Evolutionary conservation across 148 eudicot species (phyloP).

Genomic region (Fagopyrum esculentum): DNA sequence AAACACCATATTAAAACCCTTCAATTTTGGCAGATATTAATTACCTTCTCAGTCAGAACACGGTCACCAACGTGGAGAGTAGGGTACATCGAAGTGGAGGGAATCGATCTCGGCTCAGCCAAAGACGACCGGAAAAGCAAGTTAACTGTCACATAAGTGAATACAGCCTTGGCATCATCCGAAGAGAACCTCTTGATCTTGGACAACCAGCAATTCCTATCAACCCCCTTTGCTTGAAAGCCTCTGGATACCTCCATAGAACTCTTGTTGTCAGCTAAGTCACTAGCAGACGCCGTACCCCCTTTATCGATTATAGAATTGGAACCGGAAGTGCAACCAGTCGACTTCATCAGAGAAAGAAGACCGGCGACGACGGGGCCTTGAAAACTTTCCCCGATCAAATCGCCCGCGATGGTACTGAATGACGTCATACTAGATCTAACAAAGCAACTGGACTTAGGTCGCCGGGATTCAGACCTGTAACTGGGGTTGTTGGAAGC

Average conservation of each 20-base stretch:
- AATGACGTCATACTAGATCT: conserved; percentile 20
- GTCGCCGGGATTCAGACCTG: conserved; percentile 21
- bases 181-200: conserved; percentile 44
- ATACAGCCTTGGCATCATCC: conserved; percentile 74
- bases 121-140: conserved; percentile 54
- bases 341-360: conserved; percentile 39
- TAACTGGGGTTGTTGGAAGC: background rate
- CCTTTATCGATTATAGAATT: conserved; percentile 33
- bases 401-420: conserved; percentile 33
- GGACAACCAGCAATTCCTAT: conserved; percentile 34
- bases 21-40: background rate
- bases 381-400: conserved; percentile 21
- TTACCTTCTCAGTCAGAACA: conserved; percentile 84
- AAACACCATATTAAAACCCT: background rate
- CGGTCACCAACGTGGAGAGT: conserved; percentile 86
- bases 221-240: conserved; percentile 12
- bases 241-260: conserved; percentile 13
- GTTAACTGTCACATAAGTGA: conserved; percentile 70
- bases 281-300: conserved; percentile 17
- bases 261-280: conserved; percentile 8
- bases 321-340: conserved; percentile 17
- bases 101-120: conserved; percentile 85
- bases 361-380: conserved; percentile 38
- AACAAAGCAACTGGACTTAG: conserved; percentile 14
- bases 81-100: conserved; percentile 75